Evolutionary conservation across 345 rosid species (phyloP).

Genomic region (Melaleuca alternifolia): DNA sequence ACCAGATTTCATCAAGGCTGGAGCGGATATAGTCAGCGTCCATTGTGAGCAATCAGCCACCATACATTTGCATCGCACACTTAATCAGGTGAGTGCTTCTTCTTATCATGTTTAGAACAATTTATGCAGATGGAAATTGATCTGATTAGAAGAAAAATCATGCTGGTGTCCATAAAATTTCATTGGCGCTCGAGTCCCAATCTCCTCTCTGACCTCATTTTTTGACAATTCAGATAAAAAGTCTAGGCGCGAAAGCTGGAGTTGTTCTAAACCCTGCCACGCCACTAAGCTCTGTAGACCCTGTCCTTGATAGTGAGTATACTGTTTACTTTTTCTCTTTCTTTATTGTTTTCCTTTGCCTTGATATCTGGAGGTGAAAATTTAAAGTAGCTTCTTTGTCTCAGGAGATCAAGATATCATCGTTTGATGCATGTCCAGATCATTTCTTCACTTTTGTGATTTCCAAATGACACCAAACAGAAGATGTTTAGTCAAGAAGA

Average conservation of each 20-base stretch:
- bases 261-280: constrained; percentile 94
- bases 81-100: constrained; percentile 41
- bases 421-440: neutral
- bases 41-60: constrained; percentile 94
- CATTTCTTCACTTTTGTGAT: neutral
- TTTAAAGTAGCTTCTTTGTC: neutral
- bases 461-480: neutral
- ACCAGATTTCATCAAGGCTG: constrained; percentile 95
- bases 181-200: neutral
- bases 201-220: neutral
- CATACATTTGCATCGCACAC: constrained; percentile 89
- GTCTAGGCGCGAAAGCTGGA: constrained; percentile 97
- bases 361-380: neutral
- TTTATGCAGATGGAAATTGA: neutral
- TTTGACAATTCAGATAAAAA: constrained; percentile 45
- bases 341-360: neutral
- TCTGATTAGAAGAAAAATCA: neutral
- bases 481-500: neutral
- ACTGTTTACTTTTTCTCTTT: neutral
- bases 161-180: neutral
- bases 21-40: constrained; percentile 94
- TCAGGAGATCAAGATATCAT: neutral
- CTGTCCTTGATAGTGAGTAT: constrained; percentile 78
- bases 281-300: constrained; percentile 70
- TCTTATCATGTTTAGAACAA: neutral